Conservation (phyloP, 352 stramenopile species). For the Pythium aquatile region DNA sequence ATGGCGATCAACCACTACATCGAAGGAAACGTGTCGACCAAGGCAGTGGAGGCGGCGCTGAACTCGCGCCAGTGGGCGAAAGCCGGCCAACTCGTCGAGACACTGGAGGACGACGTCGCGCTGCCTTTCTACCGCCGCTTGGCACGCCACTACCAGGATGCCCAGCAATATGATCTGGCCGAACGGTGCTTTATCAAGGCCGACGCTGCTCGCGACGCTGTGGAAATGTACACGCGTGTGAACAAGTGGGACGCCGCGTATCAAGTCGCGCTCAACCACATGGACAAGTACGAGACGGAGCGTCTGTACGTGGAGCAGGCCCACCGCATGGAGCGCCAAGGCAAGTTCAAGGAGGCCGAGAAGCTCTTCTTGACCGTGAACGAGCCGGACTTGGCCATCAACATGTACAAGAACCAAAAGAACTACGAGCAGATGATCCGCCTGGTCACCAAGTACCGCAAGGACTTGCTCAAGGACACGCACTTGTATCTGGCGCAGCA, state of each 20-base stretch:
- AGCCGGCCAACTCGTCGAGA: conserved; percentile 90
- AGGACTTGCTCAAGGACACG: conserved; percentile 93
- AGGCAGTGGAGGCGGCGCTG: conserved; percentile 91
- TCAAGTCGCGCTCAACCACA: conserved; percentile 89
- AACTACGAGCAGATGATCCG: conserved; percentile 96
- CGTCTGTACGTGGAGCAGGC: conserved; percentile 92
- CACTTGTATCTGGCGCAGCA: conserved; percentile 92
- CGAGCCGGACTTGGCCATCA: conserved; percentile 92
- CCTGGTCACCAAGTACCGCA: conserved; percentile 91
- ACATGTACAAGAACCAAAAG: conserved; percentile 97
- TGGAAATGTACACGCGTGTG: conserved; percentile 94
- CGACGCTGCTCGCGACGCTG: conserved; percentile 82
- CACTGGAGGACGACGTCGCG: conserved; percentile 87
- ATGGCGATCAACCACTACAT: conserved; percentile 98
- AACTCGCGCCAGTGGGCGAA: conserved; percentile 94
- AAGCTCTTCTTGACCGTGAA: conserved; percentile 93
- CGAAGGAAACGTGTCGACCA: conserved; percentile 90
- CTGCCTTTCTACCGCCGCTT: conserved; percentile 89
- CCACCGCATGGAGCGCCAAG: conserved; percentile 87
- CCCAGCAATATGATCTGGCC: conserved; percentile 80
- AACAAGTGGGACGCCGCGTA: conserved; percentile 94
- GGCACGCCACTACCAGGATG: conserved; percentile 90
- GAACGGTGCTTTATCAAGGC: conserved; percentile 93
- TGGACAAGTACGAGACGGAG: conserved; percentile 92
- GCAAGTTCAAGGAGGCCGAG: conserved; percentile 93